phyloP scores from a whole-genome alignment of 2,329 filamentous ascomycete species.

The Grosmannia clavigera region DNA sequence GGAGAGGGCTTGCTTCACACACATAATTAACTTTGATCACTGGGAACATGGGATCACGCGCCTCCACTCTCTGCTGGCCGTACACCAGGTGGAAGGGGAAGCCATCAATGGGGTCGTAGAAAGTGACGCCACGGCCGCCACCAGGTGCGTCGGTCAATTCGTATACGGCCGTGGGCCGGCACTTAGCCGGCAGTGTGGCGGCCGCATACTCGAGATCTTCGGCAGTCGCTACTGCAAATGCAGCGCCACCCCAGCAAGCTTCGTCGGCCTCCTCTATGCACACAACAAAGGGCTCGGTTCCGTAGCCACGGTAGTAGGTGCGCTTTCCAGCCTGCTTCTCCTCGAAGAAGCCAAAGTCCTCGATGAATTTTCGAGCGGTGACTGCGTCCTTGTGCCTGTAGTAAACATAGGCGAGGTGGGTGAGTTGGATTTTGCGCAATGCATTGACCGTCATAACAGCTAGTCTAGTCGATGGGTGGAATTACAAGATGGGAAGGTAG shows the following conservation, averaged over 20 bases:
- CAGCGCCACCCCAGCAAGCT: slow-evolving; percentile 42
- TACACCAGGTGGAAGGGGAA: slow-evolving; percentile 46
- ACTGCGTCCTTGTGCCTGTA: slow-evolving; percentile 35
- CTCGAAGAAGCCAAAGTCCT: slow-evolving; percentile 35
- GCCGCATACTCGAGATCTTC: slow-evolving; percentile 41
- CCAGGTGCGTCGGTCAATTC: slow-evolving; percentile 39
- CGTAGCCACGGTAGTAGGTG: slow-evolving; percentile 50
- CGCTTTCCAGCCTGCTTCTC: slow-evolving; percentile 25
- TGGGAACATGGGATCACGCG: slow-evolving; percentile 27
- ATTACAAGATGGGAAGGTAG: not conserved
- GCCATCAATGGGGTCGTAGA: slow-evolving; percentile 40
- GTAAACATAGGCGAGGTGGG: slow-evolving; percentile 31
- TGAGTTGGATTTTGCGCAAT: slow-evolving; percentile 22
- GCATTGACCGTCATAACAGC: slow-evolving; percentile 13
- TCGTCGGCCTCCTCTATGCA: slow-evolving; percentile 35
- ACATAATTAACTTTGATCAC: slow-evolving; percentile 33
- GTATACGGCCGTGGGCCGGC: slow-evolving; percentile 32
- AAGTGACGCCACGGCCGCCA: slow-evolving; percentile 39
- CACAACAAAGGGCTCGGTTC: slow-evolving; percentile 46
- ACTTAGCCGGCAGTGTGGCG: slow-evolving; percentile 33
- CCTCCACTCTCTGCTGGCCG: slow-evolving; percentile 32
- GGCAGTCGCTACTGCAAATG: slow-evolving; percentile 43
- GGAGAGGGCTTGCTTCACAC: not conserved
- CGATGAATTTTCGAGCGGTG: slow-evolving; percentile 27
- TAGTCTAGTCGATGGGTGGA: not conserved